Evolutionary conservation across 148 eudicot genomes (phyloP).

Genomic region (Vaccinium corymbosum): DNA sequence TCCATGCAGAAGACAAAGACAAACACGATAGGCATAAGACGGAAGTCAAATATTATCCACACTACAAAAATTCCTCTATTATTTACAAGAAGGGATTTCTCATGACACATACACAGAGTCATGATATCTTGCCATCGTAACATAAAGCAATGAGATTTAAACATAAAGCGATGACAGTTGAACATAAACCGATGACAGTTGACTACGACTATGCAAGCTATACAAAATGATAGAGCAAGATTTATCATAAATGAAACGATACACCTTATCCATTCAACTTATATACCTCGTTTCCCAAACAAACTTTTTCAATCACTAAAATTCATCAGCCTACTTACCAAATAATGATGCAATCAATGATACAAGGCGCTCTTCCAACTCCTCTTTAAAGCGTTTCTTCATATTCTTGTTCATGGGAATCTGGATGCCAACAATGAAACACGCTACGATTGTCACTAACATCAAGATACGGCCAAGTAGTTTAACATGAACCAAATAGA

Average conservation of each 20-base stretch:
- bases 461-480: neutral
- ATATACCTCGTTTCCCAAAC: neutral
- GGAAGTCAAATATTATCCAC: neutral
- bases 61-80: neutral
- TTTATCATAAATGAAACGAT: neutral
- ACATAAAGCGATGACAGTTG: no score
- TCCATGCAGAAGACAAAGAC: neutral
- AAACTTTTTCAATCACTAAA: neutral
- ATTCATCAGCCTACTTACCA: conserved; percentile 59
- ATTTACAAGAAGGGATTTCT: neutral
- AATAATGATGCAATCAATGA: conserved; percentile 88
- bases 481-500: neutral
- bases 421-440: conserved; percentile 32
- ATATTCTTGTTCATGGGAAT: conserved; percentile 76
- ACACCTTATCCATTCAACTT: neutral
- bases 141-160: no score
- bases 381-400: conserved; percentile 70
- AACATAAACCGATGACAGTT: neutral
- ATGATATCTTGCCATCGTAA: neutral
- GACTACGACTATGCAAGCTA: neutral
- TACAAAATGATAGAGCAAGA: neutral
- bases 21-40: neutral
- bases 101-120: neutral
- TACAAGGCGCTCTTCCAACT: conserved; percentile 87
- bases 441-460: neutral